phyloP scores from a whole-genome alignment of 2,329 filamentous ascomycete genomes.

The Thermomyces lanuginosus region DNA sequence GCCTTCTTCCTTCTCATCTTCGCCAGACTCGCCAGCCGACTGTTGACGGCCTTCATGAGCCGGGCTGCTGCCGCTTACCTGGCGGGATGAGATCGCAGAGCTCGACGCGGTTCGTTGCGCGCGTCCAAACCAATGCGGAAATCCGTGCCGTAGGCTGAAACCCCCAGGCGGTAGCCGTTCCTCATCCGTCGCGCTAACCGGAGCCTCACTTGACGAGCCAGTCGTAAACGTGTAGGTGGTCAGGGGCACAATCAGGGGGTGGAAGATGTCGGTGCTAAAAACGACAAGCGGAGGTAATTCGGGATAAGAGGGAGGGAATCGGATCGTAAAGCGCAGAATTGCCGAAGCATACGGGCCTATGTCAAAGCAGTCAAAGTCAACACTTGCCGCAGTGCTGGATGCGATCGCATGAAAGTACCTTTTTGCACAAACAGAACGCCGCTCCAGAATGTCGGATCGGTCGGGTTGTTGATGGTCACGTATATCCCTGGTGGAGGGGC shows the following conservation, averaged over 20 bases:
- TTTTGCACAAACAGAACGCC: conserved; percentile 83
- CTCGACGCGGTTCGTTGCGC: conserved; percentile 29
- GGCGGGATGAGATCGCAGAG: conserved; percentile 23
- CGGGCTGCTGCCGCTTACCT: conserved; percentile 27
- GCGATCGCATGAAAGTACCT: conserved; percentile 38
- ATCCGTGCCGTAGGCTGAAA: conserved; percentile 80
- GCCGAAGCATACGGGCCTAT: conserved; percentile 77
- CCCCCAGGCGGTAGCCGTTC: conserved; percentile 73
- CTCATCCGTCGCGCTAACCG: conserved; percentile 67
- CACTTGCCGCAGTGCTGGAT: no score
- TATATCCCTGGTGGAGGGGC: conserved; percentile 76
- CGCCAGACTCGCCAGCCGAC: neutral
- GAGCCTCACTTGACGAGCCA: conserved; percentile 55
- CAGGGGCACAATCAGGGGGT: conserved; percentile 77
- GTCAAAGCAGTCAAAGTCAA: conserved; percentile 3
- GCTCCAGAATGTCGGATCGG: conserved; percentile 67
- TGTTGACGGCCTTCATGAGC: conserved; percentile 2
- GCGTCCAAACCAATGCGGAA: conserved; percentile 74
- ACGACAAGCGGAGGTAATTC: conserved; percentile 65
- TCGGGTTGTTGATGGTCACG: conserved; percentile 65
- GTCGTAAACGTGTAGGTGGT: conserved; percentile 92
- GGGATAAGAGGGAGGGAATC: conserved; percentile 70
- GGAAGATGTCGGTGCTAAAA: conserved; percentile 86
- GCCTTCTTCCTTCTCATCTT: conserved; percentile 2
- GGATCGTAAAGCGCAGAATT: conserved; percentile 76